Percentiles rank a stretch among this genome's conserved stretches.
Conservation (phyloP, 305 asterid species). For the Vinca major region DNA sequence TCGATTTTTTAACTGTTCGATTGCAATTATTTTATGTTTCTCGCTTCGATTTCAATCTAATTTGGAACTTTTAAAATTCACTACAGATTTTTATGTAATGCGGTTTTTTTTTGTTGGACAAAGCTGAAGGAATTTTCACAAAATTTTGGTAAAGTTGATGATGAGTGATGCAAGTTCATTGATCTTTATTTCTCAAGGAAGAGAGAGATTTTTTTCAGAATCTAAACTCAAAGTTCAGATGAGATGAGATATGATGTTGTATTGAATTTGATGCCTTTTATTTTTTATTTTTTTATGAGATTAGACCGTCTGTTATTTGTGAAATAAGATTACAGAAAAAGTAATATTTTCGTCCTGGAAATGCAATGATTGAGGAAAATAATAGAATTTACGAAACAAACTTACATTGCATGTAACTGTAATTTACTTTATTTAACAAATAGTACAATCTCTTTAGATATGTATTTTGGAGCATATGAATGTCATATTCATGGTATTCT, state of each 20-base stretch:
- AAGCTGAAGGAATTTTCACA: neutral
- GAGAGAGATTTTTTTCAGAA: neutral
- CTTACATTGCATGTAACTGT: slow-evolving; percentile 5
- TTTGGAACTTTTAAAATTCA: too few relatives aligned
- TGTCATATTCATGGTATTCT: slow-evolving; percentile 14
- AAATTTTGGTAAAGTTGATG: neutral
- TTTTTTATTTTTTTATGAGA: neutral
- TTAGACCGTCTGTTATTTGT: neutral
- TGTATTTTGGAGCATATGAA: slow-evolving; percentile 6
- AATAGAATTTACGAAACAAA: neutral
- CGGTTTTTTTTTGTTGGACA: neutral
- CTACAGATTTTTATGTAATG: neutral
- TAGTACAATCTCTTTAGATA: neutral
- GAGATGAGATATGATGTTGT: neutral
- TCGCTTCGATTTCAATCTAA: neutral
- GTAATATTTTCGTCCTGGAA: neutral
- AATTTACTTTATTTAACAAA: slow-evolving; percentile 1
- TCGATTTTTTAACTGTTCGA: neutral
- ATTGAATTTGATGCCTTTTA: slow-evolving; percentile 3
- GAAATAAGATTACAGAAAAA: neutral
- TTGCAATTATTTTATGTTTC: neutral
- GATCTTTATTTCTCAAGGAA: neutral
- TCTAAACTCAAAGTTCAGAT: neutral
- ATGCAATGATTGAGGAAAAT: slow-evolving; percentile 6
- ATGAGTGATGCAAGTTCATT: neutral